Percentiles rank a stretch among this genome's conserved stretches.
Conservation (phyloP, 2,329 filamentous ascomycete genomes). For the Diaporthe vaccinii region DNA sequence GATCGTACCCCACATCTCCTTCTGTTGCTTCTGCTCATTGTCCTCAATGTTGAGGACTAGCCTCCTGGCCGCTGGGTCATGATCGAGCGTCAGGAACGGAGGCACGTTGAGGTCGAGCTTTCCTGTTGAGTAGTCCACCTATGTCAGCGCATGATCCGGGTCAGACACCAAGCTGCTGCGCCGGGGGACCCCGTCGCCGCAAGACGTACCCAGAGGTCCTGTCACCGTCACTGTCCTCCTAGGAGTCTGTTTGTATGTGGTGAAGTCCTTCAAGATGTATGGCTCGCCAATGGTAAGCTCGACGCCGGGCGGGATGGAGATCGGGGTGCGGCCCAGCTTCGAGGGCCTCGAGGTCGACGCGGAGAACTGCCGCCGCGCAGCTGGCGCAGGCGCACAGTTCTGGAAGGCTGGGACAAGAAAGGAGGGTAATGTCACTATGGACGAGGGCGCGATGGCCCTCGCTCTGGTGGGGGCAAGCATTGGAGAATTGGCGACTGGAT, state of each 20-base stretch:
- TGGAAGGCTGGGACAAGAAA: conserved; percentile 83
- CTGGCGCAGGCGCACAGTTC: conserved; percentile 48
- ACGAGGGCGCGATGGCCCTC: conserved; percentile 65
- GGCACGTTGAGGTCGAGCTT: conserved; percentile 84
- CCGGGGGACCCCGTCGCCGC: background rate
- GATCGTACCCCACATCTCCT: conserved; percentile 91
- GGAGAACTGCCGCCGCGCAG: conserved; percentile 74
- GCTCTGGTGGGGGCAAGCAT: conserved; percentile 77
- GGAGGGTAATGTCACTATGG: conserved; percentile 70
- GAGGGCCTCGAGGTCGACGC: conserved; percentile 76
- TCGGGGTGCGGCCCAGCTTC: conserved; percentile 86
- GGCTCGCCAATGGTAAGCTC: conserved; percentile 79
- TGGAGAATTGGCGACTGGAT: conserved; percentile 42
- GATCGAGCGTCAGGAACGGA: conserved; percentile 79
- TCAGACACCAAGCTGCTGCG: conserved; percentile 12
- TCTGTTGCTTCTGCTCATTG: conserved; percentile 77
- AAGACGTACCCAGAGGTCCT: conserved; percentile 79
- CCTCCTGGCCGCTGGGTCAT: conserved; percentile 74
- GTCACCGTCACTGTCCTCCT: conserved; percentile 80
- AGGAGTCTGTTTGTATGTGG: conserved; percentile 71
- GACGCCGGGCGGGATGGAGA: conserved; percentile 88
- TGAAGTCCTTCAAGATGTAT: conserved; percentile 64
- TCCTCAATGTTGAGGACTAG: conserved; percentile 80
- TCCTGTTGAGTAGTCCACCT: conserved; percentile 60
- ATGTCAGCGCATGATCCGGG: conserved; percentile 41